Evolutionary conservation across 1,284 basidiomycete genomes (phyloP).

Genomic region (Meira miltonrushii): DNA sequence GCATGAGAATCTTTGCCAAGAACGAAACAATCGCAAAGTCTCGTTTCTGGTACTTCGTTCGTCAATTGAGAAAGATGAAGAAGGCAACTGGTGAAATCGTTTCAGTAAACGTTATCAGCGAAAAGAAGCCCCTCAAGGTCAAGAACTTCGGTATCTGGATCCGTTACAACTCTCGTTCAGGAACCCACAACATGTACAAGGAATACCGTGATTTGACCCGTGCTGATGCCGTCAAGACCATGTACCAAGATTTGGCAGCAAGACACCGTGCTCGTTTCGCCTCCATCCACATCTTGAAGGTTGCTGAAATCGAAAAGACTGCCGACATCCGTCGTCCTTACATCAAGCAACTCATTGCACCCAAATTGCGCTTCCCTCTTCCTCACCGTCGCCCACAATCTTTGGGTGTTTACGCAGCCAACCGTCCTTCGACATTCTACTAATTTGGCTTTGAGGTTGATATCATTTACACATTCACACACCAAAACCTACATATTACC

Average conservation of each 20-base stretch:
- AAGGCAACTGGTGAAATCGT: slow-evolving; percentile 99
- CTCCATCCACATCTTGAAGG: slow-evolving; percentile 92
- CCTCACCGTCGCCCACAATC: slow-evolving; percentile 69
- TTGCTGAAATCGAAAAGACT: slow-evolving; percentile 85
- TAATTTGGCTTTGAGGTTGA: slow-evolving; percentile 15
- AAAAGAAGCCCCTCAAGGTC: slow-evolving; percentile 94
- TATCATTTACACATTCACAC: not conserved
- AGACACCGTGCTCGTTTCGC: slow-evolving; percentile 98
- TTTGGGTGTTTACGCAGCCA: slow-evolving; percentile 53
- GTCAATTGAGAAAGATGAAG: slow-evolving; percentile 83
- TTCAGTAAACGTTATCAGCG: slow-evolving; percentile 78
- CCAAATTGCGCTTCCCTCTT: slow-evolving; percentile 93
- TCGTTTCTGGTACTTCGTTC: slow-evolving; percentile 99
- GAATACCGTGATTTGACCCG: slow-evolving; percentile 96
- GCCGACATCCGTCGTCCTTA: slow-evolving; percentile 78
- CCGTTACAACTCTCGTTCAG: slow-evolving; percentile 64
- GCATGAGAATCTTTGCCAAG: slow-evolving; percentile 98
- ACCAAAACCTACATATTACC: not conserved
- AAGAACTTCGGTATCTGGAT: slow-evolving; percentile 99
- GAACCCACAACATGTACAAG: slow-evolving; percentile 60
- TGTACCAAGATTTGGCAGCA: slow-evolving; percentile 99
- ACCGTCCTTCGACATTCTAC: slow-evolving; percentile 56
- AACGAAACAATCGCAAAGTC: slow-evolving; percentile 98
- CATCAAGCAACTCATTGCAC: slow-evolving; percentile 90
- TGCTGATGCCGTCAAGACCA: slow-evolving; percentile 87